phyloP scores from a whole-genome alignment of 2,329 filamentous ascomycete genomes.

The Cryoendolithus antarcticus region DNA sequence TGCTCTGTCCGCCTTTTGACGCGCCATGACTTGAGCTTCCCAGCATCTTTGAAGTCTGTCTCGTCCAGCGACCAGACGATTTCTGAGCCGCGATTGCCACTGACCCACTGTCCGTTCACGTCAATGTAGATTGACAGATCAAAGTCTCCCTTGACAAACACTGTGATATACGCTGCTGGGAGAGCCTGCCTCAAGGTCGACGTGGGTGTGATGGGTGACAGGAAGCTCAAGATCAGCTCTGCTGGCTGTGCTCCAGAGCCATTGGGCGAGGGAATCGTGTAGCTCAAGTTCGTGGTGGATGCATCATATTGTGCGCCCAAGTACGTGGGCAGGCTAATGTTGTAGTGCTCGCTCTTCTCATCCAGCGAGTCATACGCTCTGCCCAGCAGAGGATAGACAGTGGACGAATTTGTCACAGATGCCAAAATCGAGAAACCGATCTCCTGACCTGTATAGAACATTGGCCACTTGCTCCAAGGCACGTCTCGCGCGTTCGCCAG shows the following conservation, averaged over 20 bases:
- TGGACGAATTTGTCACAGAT: conserved; percentile 45
- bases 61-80: conserved; percentile 56
- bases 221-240: conserved; percentile 51
- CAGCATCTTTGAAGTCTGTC: conserved; percentile 24
- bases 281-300: conserved; percentile 58
- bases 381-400: conserved; percentile 53
- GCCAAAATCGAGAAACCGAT: conserved; percentile 53
- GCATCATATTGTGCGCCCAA: conserved; percentile 54
- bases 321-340: conserved; percentile 47
- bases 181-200: conserved; percentile 70
- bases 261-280: conserved; percentile 39
- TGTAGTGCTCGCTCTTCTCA: conserved; percentile 36
- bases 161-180: conserved; percentile 67
- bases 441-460: conserved; percentile 63
- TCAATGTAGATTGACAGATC: conserved; percentile 37
- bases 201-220: conserved; percentile 70
- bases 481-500: conserved; percentile 55
- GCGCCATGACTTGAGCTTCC: conserved; percentile 52
- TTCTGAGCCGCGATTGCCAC: conserved; percentile 54
- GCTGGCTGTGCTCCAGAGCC: conserved; percentile 27
- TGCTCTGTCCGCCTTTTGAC: conserved; percentile 49
- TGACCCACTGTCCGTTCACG: conserved; percentile 59
- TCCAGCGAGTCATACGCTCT: conserved; percentile 52
- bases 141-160: conserved; percentile 55
- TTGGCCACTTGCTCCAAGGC: conserved; percentile 78